Evolutionary conservation across 805 yeast species (phyloP).

Genomic region (Priceomyces castillae): DNA sequence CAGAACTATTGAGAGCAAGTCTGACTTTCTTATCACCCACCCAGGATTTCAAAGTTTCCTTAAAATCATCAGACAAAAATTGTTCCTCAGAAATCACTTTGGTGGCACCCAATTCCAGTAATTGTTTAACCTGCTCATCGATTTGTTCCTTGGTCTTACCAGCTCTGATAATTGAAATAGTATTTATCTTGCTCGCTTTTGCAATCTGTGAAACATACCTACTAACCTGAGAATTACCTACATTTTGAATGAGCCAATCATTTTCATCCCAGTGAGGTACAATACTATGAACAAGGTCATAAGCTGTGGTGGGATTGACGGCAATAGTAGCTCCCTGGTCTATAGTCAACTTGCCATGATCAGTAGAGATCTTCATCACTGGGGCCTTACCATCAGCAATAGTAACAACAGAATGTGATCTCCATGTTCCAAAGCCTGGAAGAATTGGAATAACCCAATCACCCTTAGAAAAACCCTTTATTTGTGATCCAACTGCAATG

Average conservation of each 20-base stretch:
- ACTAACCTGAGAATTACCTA: conserved; percentile 34
- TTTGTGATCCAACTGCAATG: conserved; percentile 55
- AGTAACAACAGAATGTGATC: conserved; percentile 60
- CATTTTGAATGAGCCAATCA: conserved; percentile 34
- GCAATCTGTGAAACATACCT: conserved; percentile 31
- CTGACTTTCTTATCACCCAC: conserved; percentile 20
- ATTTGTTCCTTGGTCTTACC: conserved; percentile 25
- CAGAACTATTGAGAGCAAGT: conserved; percentile 33
- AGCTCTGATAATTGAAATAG: conserved; percentile 27
- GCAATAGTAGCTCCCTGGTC: conserved; percentile 79
- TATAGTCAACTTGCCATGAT: conserved; percentile 26
- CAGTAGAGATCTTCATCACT: conserved; percentile 11
- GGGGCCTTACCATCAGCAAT: conserved; percentile 34
- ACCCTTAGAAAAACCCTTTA: conserved; percentile 48
- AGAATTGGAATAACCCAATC: conserved; percentile 80
- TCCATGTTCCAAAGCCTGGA: conserved; percentile 87
- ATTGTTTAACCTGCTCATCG: conserved; percentile 15
- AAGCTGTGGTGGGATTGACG: conserved; percentile 89
- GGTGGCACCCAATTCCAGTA: conserved; percentile 30
- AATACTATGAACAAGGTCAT: conserved; percentile 70
- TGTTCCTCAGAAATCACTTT: conserved; percentile 28
- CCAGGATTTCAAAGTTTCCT: conserved; percentile 15
- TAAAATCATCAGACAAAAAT: conserved; percentile 18
- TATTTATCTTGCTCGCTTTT: conserved; percentile 20
- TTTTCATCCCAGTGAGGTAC: conserved; percentile 30